Evolutionary conservation across 208 protist species (phyloP), one percentile per base, ranked within the genome.

Genomic region (Wallacemonas sp.): DNA sequence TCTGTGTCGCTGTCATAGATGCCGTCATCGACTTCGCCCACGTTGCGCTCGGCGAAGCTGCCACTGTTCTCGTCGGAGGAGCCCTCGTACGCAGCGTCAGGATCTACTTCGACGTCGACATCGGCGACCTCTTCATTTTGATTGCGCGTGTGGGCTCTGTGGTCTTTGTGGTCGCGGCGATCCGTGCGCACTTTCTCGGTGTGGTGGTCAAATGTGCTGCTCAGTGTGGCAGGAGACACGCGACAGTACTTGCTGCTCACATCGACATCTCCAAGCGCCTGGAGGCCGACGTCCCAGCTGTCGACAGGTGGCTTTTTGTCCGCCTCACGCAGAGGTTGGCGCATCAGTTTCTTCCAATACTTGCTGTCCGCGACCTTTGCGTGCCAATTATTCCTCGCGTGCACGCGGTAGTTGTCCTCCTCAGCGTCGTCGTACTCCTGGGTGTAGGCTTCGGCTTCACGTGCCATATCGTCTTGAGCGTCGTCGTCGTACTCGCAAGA

Each of bases 171-270:
- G n/a, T n/a, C n/a, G n/a, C n/a, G n/a, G n/a, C n/a, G n/a, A n/a
- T n/a, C n/a, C n/a, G n/a, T n/a, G n/a, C n/a, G n/a, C n/a, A n/a
- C n/a, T n/a, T n/a, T n/a, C n/a, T n/a, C n/a, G n/a, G n/a, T n/a
- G n/a, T n/a, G n/a, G n/a, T n/a, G n/a, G n/a, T n/a, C n/a, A n/a
- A n/a, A n/a, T n/a, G n/a, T n/a, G n/a, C n/a, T n/a, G n/a, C n/a
- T n/a, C n/a, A n/a, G n/a, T n/a, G n/a, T n/a, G n/a, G n/a, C n/a
- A n/a, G n/a, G n/a, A n/a, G n/a, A n/a, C n/a, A n/a, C n/a, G n/a
- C n/a, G n/a, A n/a, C n/a, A n/a, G 62, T 77, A 77, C 56, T 69
- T 77, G 36, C 66, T 72, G 39, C 72, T 68, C 12, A 45, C 66
- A 0, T 64, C 66, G 1, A 77, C 33, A 33, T 77, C 72, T 2